These are phyloP conservation scores for Phaffomyces antillensis DNA, from an alignment of 805 yeast species.

Conservation along the genomic window DNA sequence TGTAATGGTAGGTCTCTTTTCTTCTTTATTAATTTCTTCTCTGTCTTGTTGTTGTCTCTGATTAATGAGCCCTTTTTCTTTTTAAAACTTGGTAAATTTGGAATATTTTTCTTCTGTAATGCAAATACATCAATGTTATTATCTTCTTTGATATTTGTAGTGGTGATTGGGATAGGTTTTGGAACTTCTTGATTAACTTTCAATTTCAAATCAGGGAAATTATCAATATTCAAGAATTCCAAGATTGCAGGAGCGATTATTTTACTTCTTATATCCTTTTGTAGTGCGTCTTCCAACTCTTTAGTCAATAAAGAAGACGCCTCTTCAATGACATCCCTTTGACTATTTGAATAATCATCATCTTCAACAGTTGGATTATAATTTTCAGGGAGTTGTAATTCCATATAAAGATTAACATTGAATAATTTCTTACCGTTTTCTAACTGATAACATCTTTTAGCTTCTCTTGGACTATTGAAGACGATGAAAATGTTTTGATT, in stretches of 20 bases:
- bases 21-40: slow-evolving; percentile 9
- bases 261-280: slow-evolving; percentile 69
- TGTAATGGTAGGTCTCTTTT: slow-evolving; percentile 15
- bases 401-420: slow-evolving; percentile 49
- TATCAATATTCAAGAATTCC: slow-evolving; percentile 50
- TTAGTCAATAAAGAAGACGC: slow-evolving; percentile 51
- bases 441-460: slow-evolving; percentile 48
- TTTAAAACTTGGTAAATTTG: slow-evolving; percentile 15
- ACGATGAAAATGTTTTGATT: slow-evolving; percentile 62
- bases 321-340: slow-evolving; percentile 42
- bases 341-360: slow-evolving; percentile 4
- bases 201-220: slow-evolving; percentile 43
- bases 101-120: slow-evolving; percentile 5
- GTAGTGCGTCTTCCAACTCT: slow-evolving; percentile 56
- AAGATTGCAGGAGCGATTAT: slow-evolving; percentile 63
- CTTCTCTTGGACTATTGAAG: slow-evolving; percentile 53
- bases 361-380: slow-evolving; percentile 15
- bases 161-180: background rate
- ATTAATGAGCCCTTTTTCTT: slow-evolving; percentile 20
- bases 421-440: slow-evolving; percentile 52
- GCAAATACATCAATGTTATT: slow-evolving; percentile 17
- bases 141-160: background rate
- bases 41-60: slow-evolving; percentile 3
- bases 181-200: slow-evolving; percentile 20
- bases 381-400: slow-evolving; percentile 26